Conservation (phyloP, 2,329 filamentous ascomycete genomes). For the Nothophoma quercina region DNA sequence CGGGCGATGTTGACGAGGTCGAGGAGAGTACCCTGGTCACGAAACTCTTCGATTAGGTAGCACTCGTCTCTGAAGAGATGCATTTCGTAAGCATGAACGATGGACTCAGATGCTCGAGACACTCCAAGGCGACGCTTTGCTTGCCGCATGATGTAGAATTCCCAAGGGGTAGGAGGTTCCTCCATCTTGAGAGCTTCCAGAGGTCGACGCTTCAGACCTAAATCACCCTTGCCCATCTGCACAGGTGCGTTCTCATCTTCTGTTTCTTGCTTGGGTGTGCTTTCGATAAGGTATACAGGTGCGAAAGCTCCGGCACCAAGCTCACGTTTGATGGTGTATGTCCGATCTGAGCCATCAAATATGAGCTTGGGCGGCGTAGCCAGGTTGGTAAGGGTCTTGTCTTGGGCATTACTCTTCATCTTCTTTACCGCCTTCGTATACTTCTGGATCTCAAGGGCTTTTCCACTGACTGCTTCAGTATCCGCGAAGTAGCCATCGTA, state of each 20-base stretch:
- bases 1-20: conserved; percentile 90
- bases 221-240: conserved; percentile 69
- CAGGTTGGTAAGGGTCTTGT: conserved; percentile 69
- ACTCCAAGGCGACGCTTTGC: conserved; percentile 78
- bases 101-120: conserved; percentile 74
- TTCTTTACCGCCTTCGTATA: conserved; percentile 74
- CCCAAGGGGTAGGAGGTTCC: conserved; percentile 86
- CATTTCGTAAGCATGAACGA: conserved; percentile 86
- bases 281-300: conserved; percentile 90
- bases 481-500: conserved; percentile 85
- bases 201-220: conserved; percentile 63
- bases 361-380: conserved; percentile 69
- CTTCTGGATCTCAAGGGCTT: conserved; percentile 78
- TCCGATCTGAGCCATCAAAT: conserved; percentile 69
- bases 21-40: conserved; percentile 90
- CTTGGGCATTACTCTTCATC: conserved; percentile 59
- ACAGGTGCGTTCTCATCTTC: conserved; percentile 54
- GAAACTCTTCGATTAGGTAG: conserved; percentile 86
- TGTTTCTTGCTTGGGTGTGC: conserved; percentile 61
- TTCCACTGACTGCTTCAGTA: conserved; percentile 67
- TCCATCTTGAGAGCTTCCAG: conserved; percentile 96
- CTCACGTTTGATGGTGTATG: conserved; percentile 82
- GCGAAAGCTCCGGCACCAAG: conserved; percentile 94
- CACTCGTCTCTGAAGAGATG: conserved; percentile 91
- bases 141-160: conserved; percentile 93